A percentile compares a stretch with the other conserved stretches of the same genome.
phyloP scores from a whole-genome alignment of 306 rosid genomes.

The Lupinus albus region DNA sequence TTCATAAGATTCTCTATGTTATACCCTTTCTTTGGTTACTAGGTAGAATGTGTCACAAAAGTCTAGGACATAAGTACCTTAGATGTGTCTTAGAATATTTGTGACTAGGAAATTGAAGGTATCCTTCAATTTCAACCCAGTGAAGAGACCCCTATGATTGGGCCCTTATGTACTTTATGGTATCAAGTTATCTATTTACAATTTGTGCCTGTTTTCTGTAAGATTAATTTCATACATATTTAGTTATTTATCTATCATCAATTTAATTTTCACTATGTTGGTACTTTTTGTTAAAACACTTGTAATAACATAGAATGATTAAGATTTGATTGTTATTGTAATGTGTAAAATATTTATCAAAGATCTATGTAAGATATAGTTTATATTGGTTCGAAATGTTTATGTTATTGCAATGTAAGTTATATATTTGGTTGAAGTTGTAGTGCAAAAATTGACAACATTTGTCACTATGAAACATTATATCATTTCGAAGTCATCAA shows the following conservation, averaged over 20 bases:
- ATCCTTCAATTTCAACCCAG: slow-evolving; percentile 25
- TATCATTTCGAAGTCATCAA: too few species aligned
- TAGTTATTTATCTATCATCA: too few species aligned
- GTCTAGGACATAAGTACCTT: neutral
- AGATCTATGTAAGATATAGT: neutral
- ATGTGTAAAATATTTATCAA: too few species aligned
- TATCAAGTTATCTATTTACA: neutral
- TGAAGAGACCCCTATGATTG: slow-evolving; percentile 29
- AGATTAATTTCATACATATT: too few species aligned
- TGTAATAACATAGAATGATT: too few species aligned
- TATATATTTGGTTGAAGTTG: neutral
- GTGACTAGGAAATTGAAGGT: neutral
- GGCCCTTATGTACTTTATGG: slow-evolving; percentile 29
- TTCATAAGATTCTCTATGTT: slow-evolving; percentile 46
- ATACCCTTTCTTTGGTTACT: slow-evolving; percentile 18
- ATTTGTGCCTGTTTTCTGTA: too few species aligned
- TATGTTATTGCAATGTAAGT: too few species aligned
- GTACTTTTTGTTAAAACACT: too few species aligned
- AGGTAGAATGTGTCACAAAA: slow-evolving; percentile 15
- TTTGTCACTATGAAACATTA: too few species aligned
- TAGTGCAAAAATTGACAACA: neutral
- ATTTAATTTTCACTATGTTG: too few species aligned
- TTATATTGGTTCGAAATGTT: neutral
- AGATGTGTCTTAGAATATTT: neutral
- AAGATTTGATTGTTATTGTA: too few species aligned